These are phyloP conservation scores for Pleurotus cornucopiae DNA, from an alignment of 768 basidiomycete species.

Conservation along the genomic window DNA sequence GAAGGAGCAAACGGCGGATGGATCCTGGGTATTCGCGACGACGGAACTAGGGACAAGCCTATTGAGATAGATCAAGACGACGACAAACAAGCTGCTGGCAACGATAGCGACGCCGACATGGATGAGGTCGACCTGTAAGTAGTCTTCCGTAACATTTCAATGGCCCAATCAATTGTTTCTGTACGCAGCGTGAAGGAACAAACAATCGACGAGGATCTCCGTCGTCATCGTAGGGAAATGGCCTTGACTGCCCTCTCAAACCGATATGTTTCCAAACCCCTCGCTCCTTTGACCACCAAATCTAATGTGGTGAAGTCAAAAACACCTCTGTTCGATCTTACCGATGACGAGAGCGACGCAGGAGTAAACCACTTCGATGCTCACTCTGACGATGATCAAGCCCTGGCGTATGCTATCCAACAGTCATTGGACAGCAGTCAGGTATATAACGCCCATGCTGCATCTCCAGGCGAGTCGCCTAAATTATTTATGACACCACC, in stretches of 20 bases:
- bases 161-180: constrained; percentile 2
- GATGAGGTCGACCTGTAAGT: constrained; percentile 76
- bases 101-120: constrained; percentile 58
- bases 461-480: constrained; percentile 8
- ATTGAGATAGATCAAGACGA: constrained; percentile 79
- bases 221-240: constrained; percentile 55
- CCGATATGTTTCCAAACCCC: constrained; percentile 39
- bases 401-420: constrained; percentile 57
- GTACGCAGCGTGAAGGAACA: constrained; percentile 27
- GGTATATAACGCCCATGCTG: neutral
- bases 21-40: constrained; percentile 88
- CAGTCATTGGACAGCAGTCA: constrained; percentile 46
- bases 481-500: constrained; percentile 11
- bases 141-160: neutral
- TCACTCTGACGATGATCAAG: constrained; percentile 50
- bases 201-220: constrained; percentile 55
- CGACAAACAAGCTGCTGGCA: constrained; percentile 40
- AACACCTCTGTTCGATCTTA: constrained; percentile 48
- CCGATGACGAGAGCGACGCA: constrained; percentile 41
- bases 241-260: constrained; percentile 56
- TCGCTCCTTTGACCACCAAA: constrained; percentile 23
- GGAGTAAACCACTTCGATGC: constrained; percentile 19
- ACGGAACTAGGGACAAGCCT: constrained; percentile 80
- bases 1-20: constrained; percentile 86
- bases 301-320: constrained; percentile 26